phyloP scores from a whole-genome alignment of 208 protist species.

The Trypanosoma scelopori region DNA sequence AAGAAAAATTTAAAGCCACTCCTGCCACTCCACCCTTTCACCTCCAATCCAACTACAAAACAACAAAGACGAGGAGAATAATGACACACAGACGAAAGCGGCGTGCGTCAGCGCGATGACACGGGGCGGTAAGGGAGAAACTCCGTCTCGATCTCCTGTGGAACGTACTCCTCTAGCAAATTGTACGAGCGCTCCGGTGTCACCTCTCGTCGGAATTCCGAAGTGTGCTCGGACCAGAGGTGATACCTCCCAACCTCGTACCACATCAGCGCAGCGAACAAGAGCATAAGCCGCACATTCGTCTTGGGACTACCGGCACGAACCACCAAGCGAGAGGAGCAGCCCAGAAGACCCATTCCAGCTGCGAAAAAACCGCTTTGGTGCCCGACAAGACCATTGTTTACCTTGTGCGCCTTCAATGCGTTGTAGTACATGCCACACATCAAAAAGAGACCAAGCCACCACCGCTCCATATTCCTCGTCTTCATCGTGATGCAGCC shows the following conservation, averaged over 20 bases:
- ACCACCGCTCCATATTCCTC: conserved; percentile 81
- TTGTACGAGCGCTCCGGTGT: conserved; percentile 66
- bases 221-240: conserved; percentile 71
- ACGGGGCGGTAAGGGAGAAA: conserved; percentile 51
- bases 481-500: conserved; percentile 78
- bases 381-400: conserved; percentile 82
- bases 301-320: conserved; percentile 33
- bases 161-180: conserved; percentile 75
- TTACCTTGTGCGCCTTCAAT: conserved; percentile 84
- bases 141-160: conserved; percentile 46
- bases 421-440: conserved; percentile 75
- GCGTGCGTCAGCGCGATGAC: conserved; percentile 10
- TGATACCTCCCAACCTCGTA: conserved; percentile 86
- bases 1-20: no score
- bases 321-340: conserved; percentile 47
- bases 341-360: conserved; percentile 73
- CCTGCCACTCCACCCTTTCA: no score
- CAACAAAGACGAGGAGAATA: conserved; percentile 27
- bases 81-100: conserved; percentile 15
- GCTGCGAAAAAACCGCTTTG: conserved; percentile 84
- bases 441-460: conserved; percentile 80
- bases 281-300: conserved; percentile 38
- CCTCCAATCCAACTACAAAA: no score
- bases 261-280: conserved; percentile 71
- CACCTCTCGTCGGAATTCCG: conserved; percentile 59